Conservation (phyloP, 495 filamentous ascomycete species). For the Daldinia concentrica region DNA sequence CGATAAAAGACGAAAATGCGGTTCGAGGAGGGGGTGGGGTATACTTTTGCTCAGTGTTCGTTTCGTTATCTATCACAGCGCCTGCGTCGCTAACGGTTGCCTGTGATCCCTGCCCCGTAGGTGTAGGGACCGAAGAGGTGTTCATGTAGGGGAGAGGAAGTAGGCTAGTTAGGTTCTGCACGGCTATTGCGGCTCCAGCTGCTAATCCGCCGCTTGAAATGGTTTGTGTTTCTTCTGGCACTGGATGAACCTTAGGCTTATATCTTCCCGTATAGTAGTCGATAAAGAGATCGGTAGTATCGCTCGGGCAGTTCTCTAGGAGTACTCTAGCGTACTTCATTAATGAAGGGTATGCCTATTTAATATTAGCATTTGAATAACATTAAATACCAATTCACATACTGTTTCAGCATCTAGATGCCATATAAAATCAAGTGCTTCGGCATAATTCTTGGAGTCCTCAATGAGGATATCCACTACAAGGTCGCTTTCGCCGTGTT, state of each 20-base stretch:
- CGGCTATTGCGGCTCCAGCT: constrained; percentile 69
- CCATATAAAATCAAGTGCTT: constrained; percentile 91
- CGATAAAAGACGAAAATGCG: constrained; percentile 96
- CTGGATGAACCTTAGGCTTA: constrained; percentile 73
- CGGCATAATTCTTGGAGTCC: constrained; percentile 86
- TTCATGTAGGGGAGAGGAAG: constrained; percentile 90
- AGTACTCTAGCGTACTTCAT: constrained; percentile 96
- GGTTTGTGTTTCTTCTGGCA: constrained; percentile 58
- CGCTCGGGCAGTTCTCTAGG: constrained; percentile 80
- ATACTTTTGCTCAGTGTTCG: constrained; percentile 58
- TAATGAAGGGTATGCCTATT: constrained; percentile 82
- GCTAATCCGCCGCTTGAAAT: constrained; percentile 59
- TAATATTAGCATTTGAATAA: constrained; percentile 42
- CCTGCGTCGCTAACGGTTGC: constrained; percentile 49
- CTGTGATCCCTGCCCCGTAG: constrained; percentile 48
- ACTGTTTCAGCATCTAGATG: constrained; percentile 84
- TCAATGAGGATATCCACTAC: constrained; percentile 96
- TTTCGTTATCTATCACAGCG: constrained; percentile 43
- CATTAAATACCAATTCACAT: constrained; percentile 43
- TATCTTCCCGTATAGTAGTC: constrained; percentile 92
- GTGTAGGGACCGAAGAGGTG: constrained; percentile 59
- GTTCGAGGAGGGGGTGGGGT: constrained; percentile 82
- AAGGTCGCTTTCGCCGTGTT: constrained; percentile 91
- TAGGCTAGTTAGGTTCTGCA: constrained; percentile 82
- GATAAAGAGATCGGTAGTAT: constrained; percentile 86